Base-by-base conservation (phyloP, 2,329 filamentous ascomycete species). In the Epichloe glyceriae region DNA sequence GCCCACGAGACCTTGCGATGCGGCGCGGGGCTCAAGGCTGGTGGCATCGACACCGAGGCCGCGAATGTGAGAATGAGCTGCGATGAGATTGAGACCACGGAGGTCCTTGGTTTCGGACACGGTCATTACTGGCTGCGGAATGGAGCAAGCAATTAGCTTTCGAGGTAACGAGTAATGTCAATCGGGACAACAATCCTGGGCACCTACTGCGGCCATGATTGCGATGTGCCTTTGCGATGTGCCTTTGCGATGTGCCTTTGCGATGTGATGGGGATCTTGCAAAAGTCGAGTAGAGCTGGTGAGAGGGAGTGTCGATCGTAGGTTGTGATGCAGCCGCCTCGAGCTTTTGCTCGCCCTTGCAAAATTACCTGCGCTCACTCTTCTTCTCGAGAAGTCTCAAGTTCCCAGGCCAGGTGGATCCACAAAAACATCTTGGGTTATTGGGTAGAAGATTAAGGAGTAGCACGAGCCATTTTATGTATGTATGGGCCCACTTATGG, bases 1-100 rank as follows among this genome's bases (percentile, higher is more conserved):
- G 44, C 93, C 93, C 8, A 98, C 91, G 5, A 98, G 80, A 37
- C 93, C 93, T 68, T 98, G 93, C 14, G 91, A 95, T 46, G 85
- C 78, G 30, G 79, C 70, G 53, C 91, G 83, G 19, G 93, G 90
- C 63, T 95, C 90, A 57, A 98, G 77, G 6, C 88, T 93, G 64
- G 95, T 89, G 53, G 82, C 74, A 74, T 97, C 90, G 61, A 98
- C 89, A 57, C 93, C 93, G 34, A 98, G 81, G 46, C 93, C 93
- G 62, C 90, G 86, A 64, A 98, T 96, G 70, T 98, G 93, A 52
- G 93, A 98, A 74, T 98, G 93, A 53, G 93, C 91, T 55, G 93
- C 93, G 69, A 98, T 95, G 70, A 98, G 85, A 71, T 95, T 97
- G 64, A 98, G 83, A 57, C 90, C 90, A 61, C 90, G 85, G 66